Conservation (phyloP, 2,329 filamentous ascomycete species). For the Trichoderma aggressivum region DNA sequence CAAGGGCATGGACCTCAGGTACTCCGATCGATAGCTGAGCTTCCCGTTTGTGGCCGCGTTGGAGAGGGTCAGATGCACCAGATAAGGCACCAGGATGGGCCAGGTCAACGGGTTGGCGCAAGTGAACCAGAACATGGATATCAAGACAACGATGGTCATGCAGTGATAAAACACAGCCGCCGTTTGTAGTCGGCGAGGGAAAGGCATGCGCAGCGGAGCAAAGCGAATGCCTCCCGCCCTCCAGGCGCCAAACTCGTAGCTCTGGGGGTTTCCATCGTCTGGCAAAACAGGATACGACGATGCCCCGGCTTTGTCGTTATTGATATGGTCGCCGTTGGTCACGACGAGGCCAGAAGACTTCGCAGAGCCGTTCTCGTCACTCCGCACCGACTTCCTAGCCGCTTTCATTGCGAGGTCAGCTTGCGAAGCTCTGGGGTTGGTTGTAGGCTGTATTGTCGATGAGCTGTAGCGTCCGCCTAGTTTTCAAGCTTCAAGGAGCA, state of each 20-base stretch:
- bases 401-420: background rate
- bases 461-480: background rate
- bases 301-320: background rate
- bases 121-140: conserved; percentile 84
- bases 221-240: conserved; percentile 65
- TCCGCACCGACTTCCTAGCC: background rate
- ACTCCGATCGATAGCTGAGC: conserved; percentile 69
- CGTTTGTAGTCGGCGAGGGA: conserved; percentile 71
- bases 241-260: conserved; percentile 33
- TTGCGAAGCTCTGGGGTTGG: background rate
- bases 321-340: conserved; percentile 13
- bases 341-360: background rate
- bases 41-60: conserved; percentile 72
- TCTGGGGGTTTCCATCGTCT: conserved; percentile 20
- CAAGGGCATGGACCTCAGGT: conserved; percentile 67
- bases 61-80: conserved; percentile 79
- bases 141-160: conserved; percentile 63
- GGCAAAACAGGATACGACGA: conserved; percentile 29
- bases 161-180: conserved; percentile 73
- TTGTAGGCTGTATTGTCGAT: background rate
- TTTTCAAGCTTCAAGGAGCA: background rate
- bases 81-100: conserved; percentile 73
- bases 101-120: conserved; percentile 90
- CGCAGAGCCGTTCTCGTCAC: background rate
- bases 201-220: conserved; percentile 73